A percentile compares a stretch with the other conserved stretches of the same genome.
These are phyloP conservation scores for Williopsis jadinii DNA, from an alignment of 1,139 yeast genomes.

Conservation along the genomic window DNA sequence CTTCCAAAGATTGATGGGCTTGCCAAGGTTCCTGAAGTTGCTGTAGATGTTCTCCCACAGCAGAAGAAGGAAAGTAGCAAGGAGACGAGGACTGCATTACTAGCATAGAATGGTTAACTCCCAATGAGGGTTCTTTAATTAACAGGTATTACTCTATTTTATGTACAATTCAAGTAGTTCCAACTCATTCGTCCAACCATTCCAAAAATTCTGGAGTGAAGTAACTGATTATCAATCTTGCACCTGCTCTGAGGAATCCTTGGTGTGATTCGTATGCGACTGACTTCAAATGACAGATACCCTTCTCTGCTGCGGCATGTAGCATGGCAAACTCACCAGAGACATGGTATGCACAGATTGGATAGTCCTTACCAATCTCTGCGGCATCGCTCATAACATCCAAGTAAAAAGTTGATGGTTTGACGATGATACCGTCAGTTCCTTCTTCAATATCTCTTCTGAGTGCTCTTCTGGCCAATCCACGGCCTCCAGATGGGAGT, in stretches of 20 bases:
- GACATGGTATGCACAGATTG: constrained; percentile 93
- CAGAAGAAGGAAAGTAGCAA: constrained; percentile 1
- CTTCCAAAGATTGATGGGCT: constrained; percentile 14
- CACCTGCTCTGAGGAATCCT: constrained; percentile 95
- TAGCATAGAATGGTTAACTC: constrained; percentile 7
- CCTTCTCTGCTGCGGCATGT: constrained; percentile 97
- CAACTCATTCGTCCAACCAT: constrained; percentile 51
- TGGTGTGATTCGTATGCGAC: constrained; percentile 91
- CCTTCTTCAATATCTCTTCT: constrained; percentile 85
- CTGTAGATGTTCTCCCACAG: not conserved
- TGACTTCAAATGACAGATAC: constrained; percentile 77
- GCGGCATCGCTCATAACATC: constrained; percentile 89
- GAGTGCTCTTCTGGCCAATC: constrained; percentile 89
- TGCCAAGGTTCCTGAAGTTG: constrained; percentile 6
- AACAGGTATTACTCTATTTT: no score
- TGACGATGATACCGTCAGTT: constrained; percentile 90
- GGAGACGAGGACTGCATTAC: constrained; percentile 11
- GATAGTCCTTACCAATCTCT: constrained; percentile 73
- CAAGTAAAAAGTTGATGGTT: constrained; percentile 94
- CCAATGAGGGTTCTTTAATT: no score
- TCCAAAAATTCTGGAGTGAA: constrained; percentile 95
- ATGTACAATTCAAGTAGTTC: no score
- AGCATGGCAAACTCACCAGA: constrained; percentile 98
- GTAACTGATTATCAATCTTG: constrained; percentile 82
- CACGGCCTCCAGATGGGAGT: constrained; percentile 88